Base-by-base conservation (phyloP, 805 yeast genomes). In the Komagataella mondaviorum region DNA sequence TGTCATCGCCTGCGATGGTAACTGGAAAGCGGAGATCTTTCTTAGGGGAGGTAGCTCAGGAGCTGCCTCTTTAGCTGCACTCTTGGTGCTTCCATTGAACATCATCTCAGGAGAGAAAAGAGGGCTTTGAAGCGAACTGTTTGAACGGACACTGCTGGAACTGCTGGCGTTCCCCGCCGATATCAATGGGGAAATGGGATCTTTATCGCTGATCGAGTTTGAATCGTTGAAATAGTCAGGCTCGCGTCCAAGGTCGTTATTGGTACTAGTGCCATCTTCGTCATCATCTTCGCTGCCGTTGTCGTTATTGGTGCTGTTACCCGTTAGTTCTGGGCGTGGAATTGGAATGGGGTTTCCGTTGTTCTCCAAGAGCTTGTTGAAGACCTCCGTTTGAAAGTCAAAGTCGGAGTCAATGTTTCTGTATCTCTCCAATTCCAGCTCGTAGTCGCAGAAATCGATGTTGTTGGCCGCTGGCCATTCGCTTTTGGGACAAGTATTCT, bases 371-470 rank as follows among this genome's bases (percentile, higher is more conserved):
- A 65, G 54, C 43, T 60, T 56, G 43, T 61, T 45, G 47, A 66
- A 67, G 49, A 70, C 53, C 16, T 63, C 63, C 39, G 39, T 30
- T 52, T 71, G 71, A 57, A 81, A 81, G 55, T 72, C 69, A 57
- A 73, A 82, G 1, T 78, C 83, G 47, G 65, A 66, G 50, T 79
- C 83, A 47, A 81, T 73, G 57, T 81, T 72, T 58, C 88, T 70
- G 60, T 81, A 81, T 48, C 66, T 67, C 51, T 80, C 82, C 22
- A 83, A 75, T 57, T 80, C 76, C 16, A 82, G 67, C 30, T 79
- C 80, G n/a, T 78, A 68, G 44, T 71, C 67, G 12, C 81, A 71
- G 60, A 80, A 82, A 6, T 65, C 67, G 8, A 76, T 62, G 48
- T 60, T 57, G 55, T 73, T 75, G 12, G 63, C 55, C 8, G 50